Base-by-base conservation (phyloP, 805 yeast species). In the Cyberlindnera maritima region DNA sequence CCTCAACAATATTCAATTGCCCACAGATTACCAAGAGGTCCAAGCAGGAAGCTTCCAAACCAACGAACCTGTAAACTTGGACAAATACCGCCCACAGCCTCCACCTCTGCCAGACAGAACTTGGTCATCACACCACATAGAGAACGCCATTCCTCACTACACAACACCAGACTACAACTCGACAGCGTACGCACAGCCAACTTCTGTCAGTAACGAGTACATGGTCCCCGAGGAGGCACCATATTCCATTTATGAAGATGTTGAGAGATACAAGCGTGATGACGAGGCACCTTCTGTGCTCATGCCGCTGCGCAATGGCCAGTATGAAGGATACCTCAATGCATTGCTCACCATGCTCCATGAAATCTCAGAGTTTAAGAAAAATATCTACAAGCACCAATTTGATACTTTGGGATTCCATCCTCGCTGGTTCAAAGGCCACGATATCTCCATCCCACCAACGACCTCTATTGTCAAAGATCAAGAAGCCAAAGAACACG, bases 361-460 rank as follows among this genome's bases (percentile, higher is more conserved):
- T n/a, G 64, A 68, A 39, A 58, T 71, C 9, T 65, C 72, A 1
- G 46, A 46, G 5, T 65, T 75, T 29, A 61, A 66, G 14, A 61
- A 62, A 34, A 44, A 57, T 0, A 49, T 74, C 2, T 56, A 68
- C 41, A 50, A 55, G 2, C 66, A 62, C 32, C 56, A 61, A n/a
- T 68, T 64, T 47, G 50, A 55, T 2, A 60, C 62, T 3, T 62
- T 71, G 44, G 72, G 73, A 0, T 72, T 56, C 47, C 55, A 65
- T 14, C 64, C 67, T 4, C 56, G 59, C 38, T 73, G 78, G 78
- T 73, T 70, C 67, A 68, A 56, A 46, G 67, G 64, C 0, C 60
- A 57, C 1, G 9, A 25, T 1, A 35, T 50, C 2, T 23, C 15
- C 2, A 19, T 56, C 2, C 54, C 58, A 4, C 42, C 45, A 13